Percentiles rank a stretch among this genome's conserved stretches.
phyloP scores from a whole-genome alignment of 352 stramenopile genomes.

The Pythium dissimile region DNA sequence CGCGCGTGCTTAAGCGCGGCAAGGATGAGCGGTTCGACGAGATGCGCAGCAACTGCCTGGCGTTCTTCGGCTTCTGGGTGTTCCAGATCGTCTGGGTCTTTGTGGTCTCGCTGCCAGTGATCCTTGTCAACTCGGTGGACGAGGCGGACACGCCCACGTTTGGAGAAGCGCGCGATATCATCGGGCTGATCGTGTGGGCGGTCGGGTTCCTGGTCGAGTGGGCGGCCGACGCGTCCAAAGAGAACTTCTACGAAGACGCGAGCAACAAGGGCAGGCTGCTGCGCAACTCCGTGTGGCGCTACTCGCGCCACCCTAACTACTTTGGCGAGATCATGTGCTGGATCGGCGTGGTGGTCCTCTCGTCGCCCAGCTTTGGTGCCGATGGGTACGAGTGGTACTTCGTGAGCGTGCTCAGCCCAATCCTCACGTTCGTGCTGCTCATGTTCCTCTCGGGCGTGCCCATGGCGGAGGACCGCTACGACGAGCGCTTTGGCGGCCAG shows the following conservation, averaged over 20 bases:
- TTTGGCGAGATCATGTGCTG: constrained; percentile 92
- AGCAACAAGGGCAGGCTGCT: constrained; percentile 56
- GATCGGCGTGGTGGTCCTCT: constrained; percentile 50
- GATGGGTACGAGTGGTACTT: constrained; percentile 37
- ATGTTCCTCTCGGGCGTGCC: constrained; percentile 67
- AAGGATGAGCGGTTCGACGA: constrained; percentile 78
- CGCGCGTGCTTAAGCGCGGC: constrained; percentile 61
- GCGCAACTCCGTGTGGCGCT: constrained; percentile 73
- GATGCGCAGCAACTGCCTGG: constrained; percentile 54
- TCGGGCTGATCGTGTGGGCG: constrained; percentile 49
- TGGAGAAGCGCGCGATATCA: constrained; percentile 31
- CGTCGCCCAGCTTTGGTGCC: constrained; percentile 35
- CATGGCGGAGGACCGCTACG: constrained; percentile 58
- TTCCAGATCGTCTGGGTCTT: constrained; percentile 85
- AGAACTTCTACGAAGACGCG: constrained; percentile 44
- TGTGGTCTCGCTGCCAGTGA: constrained; percentile 61
- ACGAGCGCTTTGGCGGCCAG: constrained; percentile 55
- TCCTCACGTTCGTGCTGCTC: constrained; percentile 61
- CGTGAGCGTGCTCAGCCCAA: constrained; percentile 42
- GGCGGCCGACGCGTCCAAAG: constrained; percentile 59
- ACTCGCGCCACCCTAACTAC: constrained; percentile 91
- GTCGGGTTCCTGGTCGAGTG: constrained; percentile 56
- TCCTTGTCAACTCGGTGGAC: constrained; percentile 54
- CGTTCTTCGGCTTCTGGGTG: constrained; percentile 77
- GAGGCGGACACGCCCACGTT: constrained; percentile 26